Evolutionary conservation across 1,284 basidiomycete species (phyloP), one percentile per base, ranked within the genome.

Genomic region (Malassezia equina): DNA sequence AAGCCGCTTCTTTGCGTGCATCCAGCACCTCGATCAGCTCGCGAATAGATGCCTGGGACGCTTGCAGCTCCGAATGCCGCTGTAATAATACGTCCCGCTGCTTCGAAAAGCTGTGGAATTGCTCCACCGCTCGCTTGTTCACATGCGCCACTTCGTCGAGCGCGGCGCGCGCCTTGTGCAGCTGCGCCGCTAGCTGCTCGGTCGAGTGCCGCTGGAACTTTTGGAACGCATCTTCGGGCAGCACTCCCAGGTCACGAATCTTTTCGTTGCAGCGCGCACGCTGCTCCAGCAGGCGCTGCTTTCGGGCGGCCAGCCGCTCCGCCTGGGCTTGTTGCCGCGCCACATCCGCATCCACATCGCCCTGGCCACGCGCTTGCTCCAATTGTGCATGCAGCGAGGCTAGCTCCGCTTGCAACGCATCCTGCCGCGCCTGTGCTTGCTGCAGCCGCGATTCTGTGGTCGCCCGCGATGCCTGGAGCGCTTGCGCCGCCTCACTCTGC

Each of bases 71-170:
- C 62, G 86, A 84, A 17, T 89, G 83, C 5, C 94, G 84, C 63
- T 85, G 80, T 29, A 88, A 76, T 7, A 96, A 81, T 64, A 91
- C 86, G 71, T 96, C 91, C 2, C 91, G 84, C 76, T 98, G 91
- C 73, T 93, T 94, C 9, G 91, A 95, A 75, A 98, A 98, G 73
- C 88, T 91, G 76, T 83, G 88, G 79, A 94, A 96, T 76, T 96
- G 90, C 76, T 99, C 94, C 70, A 95, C 93, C 1, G 93, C 94
- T 76, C 96, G 96, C 79, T 98, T 98, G 80, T 99, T 99, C 63
- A 98, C 93, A 71, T 96, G 91, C 0, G 89, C 86, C 68, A 90
- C 98, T 76, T 91, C 91, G 76, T 93, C 95, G 61, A 99, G 79
- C 27, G 83, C 82, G 66, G 95, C 90, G 68, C 95, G 91, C 61